Conservation (phyloP, 345 rosid species). For the Durio zibethinus region DNA sequence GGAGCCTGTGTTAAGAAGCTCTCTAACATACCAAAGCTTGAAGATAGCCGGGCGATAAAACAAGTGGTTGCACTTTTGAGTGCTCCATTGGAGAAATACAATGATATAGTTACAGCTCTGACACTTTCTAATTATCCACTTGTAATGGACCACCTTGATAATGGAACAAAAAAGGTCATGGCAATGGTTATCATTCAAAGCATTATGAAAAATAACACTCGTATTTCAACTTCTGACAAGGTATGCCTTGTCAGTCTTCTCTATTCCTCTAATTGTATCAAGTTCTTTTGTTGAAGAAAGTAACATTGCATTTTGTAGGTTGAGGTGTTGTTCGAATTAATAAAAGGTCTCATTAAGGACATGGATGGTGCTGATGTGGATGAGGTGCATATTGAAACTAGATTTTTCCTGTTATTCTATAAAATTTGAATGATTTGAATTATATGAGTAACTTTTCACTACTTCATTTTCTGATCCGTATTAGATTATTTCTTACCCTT, state of each 20-base stretch:
- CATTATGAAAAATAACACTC: slow-evolving; percentile 73
- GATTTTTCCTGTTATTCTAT: neutral
- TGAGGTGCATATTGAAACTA: slow-evolving; percentile 43
- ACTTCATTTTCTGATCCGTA: neutral
- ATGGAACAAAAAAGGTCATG: slow-evolving; percentile 81
- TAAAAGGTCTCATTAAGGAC: slow-evolving; percentile 86
- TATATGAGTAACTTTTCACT: neutral
- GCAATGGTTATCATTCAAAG: slow-evolving; percentile 87
- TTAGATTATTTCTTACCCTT: neutral
- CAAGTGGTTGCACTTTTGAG: slow-evolving; percentile 89
- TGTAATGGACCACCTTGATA: slow-evolving; percentile 82
- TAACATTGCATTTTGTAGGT: slow-evolving; percentile 46
- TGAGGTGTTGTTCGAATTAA: slow-evolving; percentile 77
- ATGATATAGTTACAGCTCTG: slow-evolving; percentile 71
- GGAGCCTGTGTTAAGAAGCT: slow-evolving; percentile 82
- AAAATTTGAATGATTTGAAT: neutral
- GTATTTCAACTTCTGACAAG: slow-evolving; percentile 71
- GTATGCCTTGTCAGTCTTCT: slow-evolving; percentile 35
- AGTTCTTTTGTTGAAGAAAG: slow-evolving; percentile 10
- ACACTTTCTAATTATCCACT: slow-evolving; percentile 87
- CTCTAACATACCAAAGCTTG: slow-evolving; percentile 59
- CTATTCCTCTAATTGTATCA: slow-evolving; percentile 9
- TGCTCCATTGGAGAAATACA: slow-evolving; percentile 93
- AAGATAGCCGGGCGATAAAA: slow-evolving; percentile 74
- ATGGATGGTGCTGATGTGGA: slow-evolving; percentile 51